Conservation (phyloP, 2,329 filamentous ascomycete genomes). For the Colletotrichum neosansevieriae region DNA sequence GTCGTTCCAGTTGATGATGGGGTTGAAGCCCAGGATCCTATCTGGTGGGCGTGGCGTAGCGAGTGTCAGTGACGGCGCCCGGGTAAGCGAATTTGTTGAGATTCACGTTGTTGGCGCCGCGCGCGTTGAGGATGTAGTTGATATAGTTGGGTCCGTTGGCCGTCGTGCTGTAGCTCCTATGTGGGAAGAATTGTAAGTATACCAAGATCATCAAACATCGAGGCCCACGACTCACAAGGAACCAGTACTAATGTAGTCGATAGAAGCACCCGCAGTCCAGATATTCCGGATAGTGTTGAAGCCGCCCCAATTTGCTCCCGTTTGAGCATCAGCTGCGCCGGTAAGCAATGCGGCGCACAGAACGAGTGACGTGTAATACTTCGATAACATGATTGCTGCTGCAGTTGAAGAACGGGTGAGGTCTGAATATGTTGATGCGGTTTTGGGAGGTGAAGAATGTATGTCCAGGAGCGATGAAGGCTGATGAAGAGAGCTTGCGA, state of each 20-base stretch:
- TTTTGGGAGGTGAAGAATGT: neutral
- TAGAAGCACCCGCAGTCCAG: no score
- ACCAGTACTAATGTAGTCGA: neutral
- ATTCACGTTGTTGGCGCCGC: constrained; percentile 11
- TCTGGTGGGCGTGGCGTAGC: constrained; percentile 4
- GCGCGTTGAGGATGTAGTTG: constrained; percentile 23
- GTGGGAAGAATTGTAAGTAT: neutral
- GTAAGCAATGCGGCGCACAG: no score
- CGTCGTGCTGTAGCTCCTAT: neutral
- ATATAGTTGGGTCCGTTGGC: constrained; percentile 14
- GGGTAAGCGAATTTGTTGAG: constrained; percentile 19
- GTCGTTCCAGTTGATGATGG: constrained; percentile 20
- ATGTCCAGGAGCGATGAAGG: neutral
- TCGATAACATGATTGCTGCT: no score
- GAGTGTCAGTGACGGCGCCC: constrained; percentile 4
- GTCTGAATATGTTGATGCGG: neutral
- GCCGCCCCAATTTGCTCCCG: no score
- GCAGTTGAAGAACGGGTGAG: no score
- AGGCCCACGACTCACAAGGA: neutral
- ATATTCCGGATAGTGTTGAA: no score
- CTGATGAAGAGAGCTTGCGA: no score
- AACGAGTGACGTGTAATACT: no score
- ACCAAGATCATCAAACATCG: accelerated
- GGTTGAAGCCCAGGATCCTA: constrained; percentile 17
- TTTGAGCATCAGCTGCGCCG: no score